Base-by-base conservation (phyloP, 2,329 filamentous ascomycete genomes). In the Celoporthe dispersa region DNA sequence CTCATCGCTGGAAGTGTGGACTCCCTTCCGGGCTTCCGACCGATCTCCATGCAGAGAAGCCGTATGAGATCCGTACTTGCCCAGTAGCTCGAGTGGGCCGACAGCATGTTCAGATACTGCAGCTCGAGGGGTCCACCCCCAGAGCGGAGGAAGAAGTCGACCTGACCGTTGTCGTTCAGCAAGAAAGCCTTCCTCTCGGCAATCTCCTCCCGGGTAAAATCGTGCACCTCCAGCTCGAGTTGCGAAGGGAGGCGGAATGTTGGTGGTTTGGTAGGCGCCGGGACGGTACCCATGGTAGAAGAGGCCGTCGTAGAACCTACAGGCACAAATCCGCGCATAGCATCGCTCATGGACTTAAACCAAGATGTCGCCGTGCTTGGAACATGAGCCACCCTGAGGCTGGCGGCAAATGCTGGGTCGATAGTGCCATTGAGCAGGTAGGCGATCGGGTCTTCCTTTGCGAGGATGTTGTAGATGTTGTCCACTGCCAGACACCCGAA, bases 11-110 rank as follows among this genome's bases (percentile, higher is more conserved):
- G 84, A 63, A 91, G 75, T 0, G 87, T 85, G 73, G 87, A 80
- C 3, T 86, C 84, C 74, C 87, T 89, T 0, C 95, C 94, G 6
- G 89, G 87, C 74, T 85, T 85, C 73, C 95, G 85, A 3, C 94
- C 94, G 74, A 97, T 90, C 81, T 99, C 96, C 41, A 95, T 85
- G 59, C 97, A 97, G 64, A 98, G 81, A 84, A 98, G 91, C 60
- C 94, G 85, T n/a, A 97, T 90, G 78, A 99, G 94, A 78, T 98
- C 96, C 37, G 85, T 88, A 75, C 92, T 90, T 2, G 89, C 87
- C 96, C 96, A 99, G 80, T 99, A 99, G 78, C 92, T 95, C 68
- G 93, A 94, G 80, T 99, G 96, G 11, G 96, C 96, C 69, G 94
- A 93, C 68, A 99, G 82, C 96, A 99, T 99, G 74, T 97, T 98